Base-by-base conservation (phyloP, 305 asterid species). In the Fraxinus xanthoxyloides region DNA sequence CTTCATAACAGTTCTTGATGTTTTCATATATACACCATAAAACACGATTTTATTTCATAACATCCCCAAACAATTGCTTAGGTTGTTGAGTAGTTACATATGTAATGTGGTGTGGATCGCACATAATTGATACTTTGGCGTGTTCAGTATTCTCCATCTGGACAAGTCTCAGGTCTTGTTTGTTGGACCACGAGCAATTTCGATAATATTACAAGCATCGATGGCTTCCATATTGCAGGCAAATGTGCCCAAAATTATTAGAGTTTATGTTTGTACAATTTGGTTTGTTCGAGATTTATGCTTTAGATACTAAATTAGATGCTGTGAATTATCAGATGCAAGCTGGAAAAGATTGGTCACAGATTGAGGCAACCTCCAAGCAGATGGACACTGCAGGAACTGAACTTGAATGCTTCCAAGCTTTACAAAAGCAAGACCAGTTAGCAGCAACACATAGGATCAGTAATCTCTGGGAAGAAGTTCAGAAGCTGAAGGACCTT, bases 401-500 rank as follows among this genome's bases (percentile, higher is more conserved):
- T n/a, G 98, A 95, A 81, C 91, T 93, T 0, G 97, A 91, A 83
- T 95, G 97, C 86, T 95, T 94, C 88, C 89, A 84, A 83, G 93
- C 94, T 80, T 80, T 95, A 82, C 97, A 93, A 85, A 90, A 87
- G 86, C 97, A 94, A 90, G 99, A 95, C 79, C 89, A 86, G 31
- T 8, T 89, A 77, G 92, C 97, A 24, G 94, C 97, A 40, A 83
- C 95, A 8, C 89, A 91, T 81, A 90, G 99, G 86, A 90, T 93
- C 81, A 88, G 96, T 84, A 86, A 90, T 81, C 89, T 93, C 32
- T 95, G 98, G 99, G 99, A 95, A 89, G 98, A 95, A 87, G 98
- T 91, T 77, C 95, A 94, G 92, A 95, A 93, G 84, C 99, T 94
- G 88, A 95, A 95, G 89, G 97, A 95, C 79, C 94, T 94, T 0